These are phyloP conservation scores for Cyclotella atomus DNA, from an alignment of 108 stramenopile species.

Conservation along the genomic window DNA sequence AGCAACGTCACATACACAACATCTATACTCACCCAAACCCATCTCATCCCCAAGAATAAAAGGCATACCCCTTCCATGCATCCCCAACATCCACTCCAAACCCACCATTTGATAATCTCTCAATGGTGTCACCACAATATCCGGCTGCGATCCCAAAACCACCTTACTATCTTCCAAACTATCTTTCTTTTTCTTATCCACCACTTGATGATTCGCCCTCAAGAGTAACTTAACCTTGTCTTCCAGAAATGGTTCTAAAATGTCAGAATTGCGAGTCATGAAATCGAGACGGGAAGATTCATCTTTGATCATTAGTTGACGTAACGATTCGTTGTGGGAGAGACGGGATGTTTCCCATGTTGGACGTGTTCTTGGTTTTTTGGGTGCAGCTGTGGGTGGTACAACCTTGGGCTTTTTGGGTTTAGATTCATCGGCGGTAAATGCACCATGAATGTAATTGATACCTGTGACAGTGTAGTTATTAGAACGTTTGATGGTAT, in stretches of 20 bases:
- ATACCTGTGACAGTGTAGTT: constrained; percentile 60
- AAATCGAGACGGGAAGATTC: constrained; percentile 23
- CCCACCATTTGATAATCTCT: constrained; percentile 92
- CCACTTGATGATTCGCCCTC: neutral
- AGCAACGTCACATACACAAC: no score
- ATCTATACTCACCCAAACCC: no score
- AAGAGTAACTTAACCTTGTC: constrained; percentile 26
- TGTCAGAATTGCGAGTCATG: constrained; percentile 32
- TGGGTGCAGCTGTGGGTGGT: neutral
- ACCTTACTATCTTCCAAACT: no score
- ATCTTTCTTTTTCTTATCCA: constrained; percentile 14
- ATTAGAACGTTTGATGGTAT: constrained; percentile 55
- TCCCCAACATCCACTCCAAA: constrained; percentile 86
- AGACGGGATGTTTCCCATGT: constrained; percentile 18
- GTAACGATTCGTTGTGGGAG: constrained; percentile 39
- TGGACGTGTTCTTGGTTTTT: constrained; percentile 7
- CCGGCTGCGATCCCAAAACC: constrained; percentile 29
- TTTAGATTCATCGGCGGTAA: constrained; percentile 25
- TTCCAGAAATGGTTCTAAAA: constrained; percentile 47
- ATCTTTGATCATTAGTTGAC: constrained; percentile 20
- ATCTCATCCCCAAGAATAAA: constrained; percentile 95
- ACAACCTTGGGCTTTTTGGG: constrained; percentile 24
- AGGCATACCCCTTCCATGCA: constrained; percentile 63
- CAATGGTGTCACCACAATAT: constrained; percentile 48
- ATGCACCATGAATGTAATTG: constrained; percentile 44